These are phyloP conservation scores for Aspergillus avenaceus DNA, from an alignment of 495 filamentous ascomycete genomes.

Conservation along the genomic window DNA sequence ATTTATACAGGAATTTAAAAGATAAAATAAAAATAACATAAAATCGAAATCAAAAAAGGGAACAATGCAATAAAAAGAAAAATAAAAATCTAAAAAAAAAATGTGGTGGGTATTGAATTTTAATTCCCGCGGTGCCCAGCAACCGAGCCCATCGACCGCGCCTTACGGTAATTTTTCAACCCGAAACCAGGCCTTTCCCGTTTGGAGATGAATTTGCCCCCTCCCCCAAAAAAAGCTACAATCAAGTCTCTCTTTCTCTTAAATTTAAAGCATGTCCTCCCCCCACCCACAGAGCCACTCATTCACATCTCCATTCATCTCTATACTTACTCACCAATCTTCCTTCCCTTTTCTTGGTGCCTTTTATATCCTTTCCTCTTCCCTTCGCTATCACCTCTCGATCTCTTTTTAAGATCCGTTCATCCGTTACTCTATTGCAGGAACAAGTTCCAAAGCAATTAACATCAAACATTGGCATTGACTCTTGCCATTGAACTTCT, in stretches of 20 bases:
- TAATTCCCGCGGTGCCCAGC: not conserved
- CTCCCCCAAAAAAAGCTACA: slow-evolving; percentile 8
- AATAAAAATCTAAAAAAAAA: not conserved
- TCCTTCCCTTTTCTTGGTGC: slow-evolving; percentile 9
- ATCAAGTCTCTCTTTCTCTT: slow-evolving; percentile 7
- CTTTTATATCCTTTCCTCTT: slow-evolving; percentile 8
- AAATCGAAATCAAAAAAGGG: not conserved
- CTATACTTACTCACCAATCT: slow-evolving; percentile 3
- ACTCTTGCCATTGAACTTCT: too few species aligned
- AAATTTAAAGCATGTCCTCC: slow-evolving; percentile 17
- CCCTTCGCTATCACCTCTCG: slow-evolving; percentile 1
- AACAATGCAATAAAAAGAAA: not conserved
- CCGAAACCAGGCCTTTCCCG: slow-evolving; percentile 1
- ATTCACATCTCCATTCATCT: slow-evolving; percentile 17
- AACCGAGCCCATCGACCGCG: not conserved
- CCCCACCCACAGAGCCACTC: slow-evolving; percentile 14
- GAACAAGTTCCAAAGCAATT: not conserved
- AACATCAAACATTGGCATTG: too few species aligned
- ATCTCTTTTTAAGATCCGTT: slow-evolving; percentile 3
- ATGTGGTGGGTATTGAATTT: not conserved
- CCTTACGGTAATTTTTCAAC: slow-evolving; percentile 14
- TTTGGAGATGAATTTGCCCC: slow-evolving; percentile 4
- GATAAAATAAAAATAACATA: not conserved
- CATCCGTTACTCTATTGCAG: not conserved
- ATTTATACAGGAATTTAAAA: not conserved